phyloP scores from a whole-genome alignment of 2,329 filamentous ascomycete species.

The Pseudovirgaria hyperparasitica region DNA sequence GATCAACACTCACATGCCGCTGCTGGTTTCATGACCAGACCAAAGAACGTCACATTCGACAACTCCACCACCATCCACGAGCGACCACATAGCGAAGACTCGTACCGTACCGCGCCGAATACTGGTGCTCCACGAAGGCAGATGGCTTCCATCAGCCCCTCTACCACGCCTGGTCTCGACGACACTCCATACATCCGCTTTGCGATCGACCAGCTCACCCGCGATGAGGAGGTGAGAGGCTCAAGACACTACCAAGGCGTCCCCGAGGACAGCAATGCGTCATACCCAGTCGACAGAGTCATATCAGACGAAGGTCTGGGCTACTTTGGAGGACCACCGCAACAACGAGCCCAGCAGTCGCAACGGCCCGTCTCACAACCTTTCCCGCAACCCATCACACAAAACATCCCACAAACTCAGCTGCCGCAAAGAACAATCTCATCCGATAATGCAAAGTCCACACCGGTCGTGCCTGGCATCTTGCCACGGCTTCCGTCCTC shows the following conservation, averaged over 20 bases:
- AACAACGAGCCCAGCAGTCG: no score
- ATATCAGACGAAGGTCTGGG: slow-evolving; percentile 27
- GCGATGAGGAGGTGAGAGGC: slow-evolving; percentile 51
- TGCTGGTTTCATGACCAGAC: slow-evolving; percentile 20
- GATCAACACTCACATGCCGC: no score
- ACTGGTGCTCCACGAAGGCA: slow-evolving; percentile 9
- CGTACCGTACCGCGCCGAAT: slow-evolving; percentile 13
- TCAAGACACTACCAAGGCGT: slow-evolving; percentile 34
- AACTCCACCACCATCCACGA: slow-evolving; percentile 7
- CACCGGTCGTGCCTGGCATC: no score
- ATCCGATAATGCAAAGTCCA: no score
- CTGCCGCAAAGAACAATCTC: no score
- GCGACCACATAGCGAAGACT: slow-evolving; percentile 13
- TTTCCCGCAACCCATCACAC: no score
- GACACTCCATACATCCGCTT: slow-evolving; percentile 82
- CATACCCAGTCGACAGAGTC: slow-evolving; percentile 39
- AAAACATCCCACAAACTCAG: no score
- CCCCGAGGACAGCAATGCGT: slow-evolving; percentile 15
- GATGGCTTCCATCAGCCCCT: slow-evolving; percentile 21
- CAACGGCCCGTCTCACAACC: no score
- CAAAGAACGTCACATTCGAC: slow-evolving; percentile 9
- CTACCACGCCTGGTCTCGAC: slow-evolving; percentile 54
- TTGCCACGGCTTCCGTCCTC: no score
- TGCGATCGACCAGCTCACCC: slow-evolving; percentile 75
- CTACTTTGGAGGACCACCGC: slow-evolving; percentile 13